Conservation (phyloP, 495 filamentous ascomycete species). For the Staphylotrichum tortipilum region DNA sequence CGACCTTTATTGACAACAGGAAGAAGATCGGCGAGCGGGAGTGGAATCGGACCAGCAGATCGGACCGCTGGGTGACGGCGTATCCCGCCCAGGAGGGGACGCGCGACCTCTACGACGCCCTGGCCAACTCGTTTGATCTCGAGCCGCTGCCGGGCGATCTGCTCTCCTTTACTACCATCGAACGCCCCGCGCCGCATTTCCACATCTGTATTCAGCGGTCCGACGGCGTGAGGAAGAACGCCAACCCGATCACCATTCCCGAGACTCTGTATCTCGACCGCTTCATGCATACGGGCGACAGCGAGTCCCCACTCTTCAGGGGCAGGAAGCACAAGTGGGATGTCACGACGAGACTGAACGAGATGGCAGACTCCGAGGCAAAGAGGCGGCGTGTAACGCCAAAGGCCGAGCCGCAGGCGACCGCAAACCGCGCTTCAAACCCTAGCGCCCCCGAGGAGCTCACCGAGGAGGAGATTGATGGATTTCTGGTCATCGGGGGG, state of each 20-base stretch:
- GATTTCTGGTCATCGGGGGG: conserved; percentile 6
- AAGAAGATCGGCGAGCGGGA: conserved; percentile 26
- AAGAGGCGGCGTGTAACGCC: conserved; percentile 13
- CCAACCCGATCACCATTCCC: conserved; percentile 63
- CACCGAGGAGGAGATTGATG: conserved; percentile 11
- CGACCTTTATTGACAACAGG: conserved; percentile 37
- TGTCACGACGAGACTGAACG: conserved; percentile 56
- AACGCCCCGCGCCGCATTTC: conserved; percentile 67
- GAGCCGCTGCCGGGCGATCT: conserved; percentile 57
- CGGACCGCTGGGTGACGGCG: conserved; percentile 24
- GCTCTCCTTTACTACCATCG: conserved; percentile 68
- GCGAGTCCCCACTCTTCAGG: conserved; percentile 47
- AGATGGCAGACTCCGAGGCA: conserved; percentile 24
- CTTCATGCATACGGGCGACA: conserved; percentile 61
- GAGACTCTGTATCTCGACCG: conserved; percentile 81
- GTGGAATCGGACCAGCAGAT: conserved; percentile 24
- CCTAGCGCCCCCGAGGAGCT: not conserved
- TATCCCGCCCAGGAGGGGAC: conserved; percentile 25
- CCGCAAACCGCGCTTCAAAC: not conserved
- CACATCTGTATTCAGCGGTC: conserved; percentile 83
- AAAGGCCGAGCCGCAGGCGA: conserved; percentile 1
- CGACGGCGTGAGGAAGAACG: conserved; percentile 67
- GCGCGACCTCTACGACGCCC: conserved; percentile 68
- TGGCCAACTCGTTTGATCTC: conserved; percentile 75
- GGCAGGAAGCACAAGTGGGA: conserved; percentile 64